These are phyloP conservation scores for Cladosporium sp. DNA, from an alignment of 2,329 filamentous ascomycete species.

Conservation along the genomic window DNA sequence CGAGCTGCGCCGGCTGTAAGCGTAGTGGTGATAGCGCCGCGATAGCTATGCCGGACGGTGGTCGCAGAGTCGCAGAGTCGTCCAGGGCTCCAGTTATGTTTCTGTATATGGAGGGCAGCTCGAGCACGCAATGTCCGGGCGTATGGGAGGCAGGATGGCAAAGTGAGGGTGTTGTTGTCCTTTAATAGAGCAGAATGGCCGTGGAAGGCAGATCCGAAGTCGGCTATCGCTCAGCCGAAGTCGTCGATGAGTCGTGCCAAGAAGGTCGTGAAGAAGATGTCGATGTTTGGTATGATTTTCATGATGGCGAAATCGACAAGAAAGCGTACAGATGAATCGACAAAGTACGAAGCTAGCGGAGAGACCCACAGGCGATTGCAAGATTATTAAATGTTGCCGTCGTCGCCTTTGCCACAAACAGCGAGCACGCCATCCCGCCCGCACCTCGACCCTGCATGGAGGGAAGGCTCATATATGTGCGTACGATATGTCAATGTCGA, in stretches of 20 bases:
- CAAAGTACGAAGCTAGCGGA: slow-evolving; percentile 2
- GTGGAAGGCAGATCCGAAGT: background rate
- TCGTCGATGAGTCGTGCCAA: slow-evolving; percentile 2
- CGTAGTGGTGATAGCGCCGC: slow-evolving; percentile 10
- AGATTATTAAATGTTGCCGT: slow-evolving; percentile 14
- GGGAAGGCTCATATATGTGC: background rate
- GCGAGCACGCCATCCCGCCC: slow-evolving; percentile 16
- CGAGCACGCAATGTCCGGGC: slow-evolving; percentile 12
- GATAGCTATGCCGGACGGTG: slow-evolving; percentile 8
- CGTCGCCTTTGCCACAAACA: background rate
- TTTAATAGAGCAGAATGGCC: background rate
- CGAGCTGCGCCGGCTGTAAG: slow-evolving; percentile 12
- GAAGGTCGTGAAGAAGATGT: background rate
- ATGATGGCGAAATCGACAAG: slow-evolving; percentile 9
- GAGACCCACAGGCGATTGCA: slow-evolving; percentile 12
- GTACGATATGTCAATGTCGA: background rate
- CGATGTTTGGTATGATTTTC: background rate
- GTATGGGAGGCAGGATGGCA: background rate
- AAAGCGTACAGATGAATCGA: slow-evolving; percentile 1
- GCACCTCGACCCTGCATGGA: slow-evolving; percentile 7
- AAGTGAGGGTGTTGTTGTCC: background rate
- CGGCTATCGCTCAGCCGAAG: slow-evolving; percentile 19
- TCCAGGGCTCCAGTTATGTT: slow-evolving; percentile 11
- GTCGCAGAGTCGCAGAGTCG: background rate
- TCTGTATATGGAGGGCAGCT: background rate